A percentile compares a stretch with the other conserved stretches of the same genome.
Evolutionary conservation across 1,284 basidiomycete genomes (phyloP).

Genomic region (Leccinum holopus): DNA sequence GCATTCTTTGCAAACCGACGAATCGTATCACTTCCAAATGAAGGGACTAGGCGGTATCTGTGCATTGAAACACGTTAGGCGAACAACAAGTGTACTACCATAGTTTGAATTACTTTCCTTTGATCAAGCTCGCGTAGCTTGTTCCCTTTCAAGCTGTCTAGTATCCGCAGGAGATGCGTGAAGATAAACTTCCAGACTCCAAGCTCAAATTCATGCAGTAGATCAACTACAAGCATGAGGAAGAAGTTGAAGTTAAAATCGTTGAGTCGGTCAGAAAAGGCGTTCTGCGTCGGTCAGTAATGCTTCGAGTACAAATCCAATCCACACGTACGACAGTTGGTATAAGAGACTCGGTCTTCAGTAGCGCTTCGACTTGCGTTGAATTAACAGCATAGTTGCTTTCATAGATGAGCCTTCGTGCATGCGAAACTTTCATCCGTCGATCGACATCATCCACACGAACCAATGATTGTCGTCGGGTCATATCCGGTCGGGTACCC

Average conservation of each 20-base stretch:
- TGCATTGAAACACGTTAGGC: too few relatives aligned
- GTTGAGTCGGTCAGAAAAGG: background rate
- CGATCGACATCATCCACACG: slow-evolving; percentile 1
- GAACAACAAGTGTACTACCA: too few relatives aligned
- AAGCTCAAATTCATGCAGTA: background rate
- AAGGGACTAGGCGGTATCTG: too few relatives aligned
- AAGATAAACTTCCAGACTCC: background rate
- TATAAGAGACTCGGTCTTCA: slow-evolving; percentile 14
- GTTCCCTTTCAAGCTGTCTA: background rate
- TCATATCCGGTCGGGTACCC: background rate
- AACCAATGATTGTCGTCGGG: background rate
- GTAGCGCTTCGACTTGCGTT: slow-evolving; percentile 6
- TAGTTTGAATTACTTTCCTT: too few relatives aligned
- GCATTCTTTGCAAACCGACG: too few relatives aligned
- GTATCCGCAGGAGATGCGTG: background rate
- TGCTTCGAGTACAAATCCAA: background rate
- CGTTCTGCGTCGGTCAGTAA: background rate
- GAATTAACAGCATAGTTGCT: slow-evolving; percentile 13
- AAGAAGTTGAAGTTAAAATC: background rate
- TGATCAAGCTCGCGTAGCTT: too few relatives aligned
- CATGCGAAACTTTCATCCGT: slow-evolving; percentile 6
- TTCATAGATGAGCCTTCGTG: slow-evolving; percentile 18
- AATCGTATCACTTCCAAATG: too few relatives aligned
- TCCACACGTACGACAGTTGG: background rate
- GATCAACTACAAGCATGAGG: background rate